A percentile compares a stretch with the other conserved stretches of the same genome.
These are phyloP conservation scores for Hypoxylon perforatum DNA, from an alignment of 495 filamentous ascomycete genomes.

Conservation along the genomic window DNA sequence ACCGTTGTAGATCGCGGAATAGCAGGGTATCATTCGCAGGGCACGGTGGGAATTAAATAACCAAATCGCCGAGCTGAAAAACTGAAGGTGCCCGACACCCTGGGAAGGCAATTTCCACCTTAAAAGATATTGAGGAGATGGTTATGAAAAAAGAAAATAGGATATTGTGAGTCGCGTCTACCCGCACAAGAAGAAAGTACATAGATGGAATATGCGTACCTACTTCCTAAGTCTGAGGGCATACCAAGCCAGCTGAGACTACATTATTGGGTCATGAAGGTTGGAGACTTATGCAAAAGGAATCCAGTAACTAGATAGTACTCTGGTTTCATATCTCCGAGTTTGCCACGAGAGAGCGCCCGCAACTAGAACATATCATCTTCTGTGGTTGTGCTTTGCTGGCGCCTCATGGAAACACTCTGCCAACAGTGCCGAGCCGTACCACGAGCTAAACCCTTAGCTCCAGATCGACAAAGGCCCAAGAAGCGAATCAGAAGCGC, in stretches of 20 bases:
- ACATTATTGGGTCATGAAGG: no score
- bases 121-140: not conserved
- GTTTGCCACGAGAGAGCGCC: no score
- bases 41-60: slow-evolving; percentile 5
- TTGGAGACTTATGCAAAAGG: no score
- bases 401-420: not conserved
- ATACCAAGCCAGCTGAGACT: no score
- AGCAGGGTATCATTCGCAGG: slow-evolving; percentile 16
- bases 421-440: not conserved
- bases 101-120: slow-evolving; percentile 28
- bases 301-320: no score
- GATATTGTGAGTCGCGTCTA: not conserved
- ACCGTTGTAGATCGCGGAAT: slow-evolving; percentile 17
- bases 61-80: slow-evolving; percentile 24
- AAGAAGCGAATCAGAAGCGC: slow-evolving; percentile 29
- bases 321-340: no score
- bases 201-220: not conserved
- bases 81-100: slow-evolving; percentile 22
- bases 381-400: not conserved
- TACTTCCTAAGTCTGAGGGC: no score
- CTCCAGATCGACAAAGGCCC: not conserved
- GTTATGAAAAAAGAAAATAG: slow-evolving; percentile 12
- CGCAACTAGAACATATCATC: no score
- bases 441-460: not conserved
- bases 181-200: not conserved